Percentiles rank a stretch among this genome's conserved stretches.
Evolutionary conservation across 2,329 filamentous ascomycete genomes (phyloP).

Genomic region (Fusarium sp.): DNA sequence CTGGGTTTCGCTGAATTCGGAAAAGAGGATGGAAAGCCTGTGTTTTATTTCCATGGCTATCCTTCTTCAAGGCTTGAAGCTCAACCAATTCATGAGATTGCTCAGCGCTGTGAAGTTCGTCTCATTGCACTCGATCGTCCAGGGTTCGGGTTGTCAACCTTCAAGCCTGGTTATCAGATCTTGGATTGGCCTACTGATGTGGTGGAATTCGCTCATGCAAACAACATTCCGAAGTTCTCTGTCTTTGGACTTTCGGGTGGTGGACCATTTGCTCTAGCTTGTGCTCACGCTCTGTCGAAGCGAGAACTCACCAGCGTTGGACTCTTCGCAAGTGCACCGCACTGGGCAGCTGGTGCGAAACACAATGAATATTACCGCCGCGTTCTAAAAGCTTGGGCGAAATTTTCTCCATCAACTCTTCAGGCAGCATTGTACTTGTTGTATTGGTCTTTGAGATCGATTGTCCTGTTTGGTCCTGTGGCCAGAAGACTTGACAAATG

Average conservation of each 20-base stretch:
- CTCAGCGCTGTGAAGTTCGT: constrained; percentile 43
- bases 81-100: constrained; percentile 40
- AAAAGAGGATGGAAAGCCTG: constrained; percentile 42
- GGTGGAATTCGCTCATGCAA: constrained; percentile 42
- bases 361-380: constrained; percentile 44
- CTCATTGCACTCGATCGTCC: constrained; percentile 56
- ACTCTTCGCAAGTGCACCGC: constrained; percentile 50
- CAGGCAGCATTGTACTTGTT: constrained; percentile 12
- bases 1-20: constrained; percentile 57
- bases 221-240: constrained; percentile 44
- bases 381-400: constrained; percentile 27
- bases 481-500: constrained; percentile 18
- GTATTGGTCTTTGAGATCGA: constrained; percentile 4
- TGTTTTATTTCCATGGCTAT: constrained; percentile 57
- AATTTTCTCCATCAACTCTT: constrained; percentile 41
- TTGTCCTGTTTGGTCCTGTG: constrained; percentile 6
- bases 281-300: constrained; percentile 45
- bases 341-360: constrained; percentile 49
- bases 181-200: constrained; percentile 52
- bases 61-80: constrained; percentile 55
- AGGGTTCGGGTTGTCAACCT: constrained; percentile 55
- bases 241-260: constrained; percentile 52
- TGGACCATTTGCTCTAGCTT: constrained; percentile 52
- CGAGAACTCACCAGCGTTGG: constrained; percentile 50
- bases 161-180: constrained; percentile 47